phyloP scores from a whole-genome alignment of 2,329 filamentous ascomycete species.

The Colletotrichum salicis region DNA sequence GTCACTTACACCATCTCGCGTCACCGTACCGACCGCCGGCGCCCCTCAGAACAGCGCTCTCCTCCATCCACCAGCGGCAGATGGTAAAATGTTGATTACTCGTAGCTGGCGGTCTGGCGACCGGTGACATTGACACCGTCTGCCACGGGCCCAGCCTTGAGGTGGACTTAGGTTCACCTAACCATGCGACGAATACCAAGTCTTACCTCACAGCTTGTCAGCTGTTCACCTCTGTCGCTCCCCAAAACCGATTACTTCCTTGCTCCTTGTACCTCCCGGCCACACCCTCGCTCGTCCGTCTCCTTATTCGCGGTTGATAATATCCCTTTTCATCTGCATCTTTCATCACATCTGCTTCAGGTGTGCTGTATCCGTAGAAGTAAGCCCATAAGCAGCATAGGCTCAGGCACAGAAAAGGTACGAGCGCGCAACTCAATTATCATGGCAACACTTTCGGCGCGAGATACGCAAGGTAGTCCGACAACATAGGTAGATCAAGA shows the following conservation, averaged over 20 bases:
- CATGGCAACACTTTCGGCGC: neutral
- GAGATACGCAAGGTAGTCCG: neutral
- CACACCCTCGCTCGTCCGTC: slow-evolving; percentile 22
- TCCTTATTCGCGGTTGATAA: slow-evolving; percentile 19
- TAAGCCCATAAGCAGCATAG: neutral
- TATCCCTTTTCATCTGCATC: slow-evolving; percentile 19
- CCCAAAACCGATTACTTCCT: slow-evolving; percentile 18
- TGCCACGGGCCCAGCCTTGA: slow-evolving; percentile 5
- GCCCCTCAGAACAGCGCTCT: neutral
- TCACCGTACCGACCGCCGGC: slow-evolving; percentile 20
- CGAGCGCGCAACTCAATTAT: slow-evolving; percentile 10
- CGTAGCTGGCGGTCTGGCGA: neutral
- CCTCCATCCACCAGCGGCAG: neutral
- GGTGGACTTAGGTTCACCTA: slow-evolving; percentile 2
- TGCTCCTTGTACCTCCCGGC: slow-evolving; percentile 18
- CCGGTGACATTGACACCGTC: slow-evolving; percentile 20
- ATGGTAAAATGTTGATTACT: neutral
- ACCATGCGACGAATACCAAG: slow-evolving; percentile 25
- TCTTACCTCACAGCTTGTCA: slow-evolving; percentile 31
- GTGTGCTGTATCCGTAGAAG: neutral
- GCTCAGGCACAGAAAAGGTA: slow-evolving; percentile 10
- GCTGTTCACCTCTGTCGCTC: slow-evolving; percentile 24
- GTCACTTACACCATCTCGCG: slow-evolving; percentile 30
- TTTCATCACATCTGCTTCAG: slow-evolving; percentile 9
- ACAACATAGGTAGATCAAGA: neutral